A percentile compares a stretch with the other conserved stretches of the same genome.
Evolutionary conservation across 306 rosid genomes (phyloP).

Genomic region (Alnus rubra): DNA sequence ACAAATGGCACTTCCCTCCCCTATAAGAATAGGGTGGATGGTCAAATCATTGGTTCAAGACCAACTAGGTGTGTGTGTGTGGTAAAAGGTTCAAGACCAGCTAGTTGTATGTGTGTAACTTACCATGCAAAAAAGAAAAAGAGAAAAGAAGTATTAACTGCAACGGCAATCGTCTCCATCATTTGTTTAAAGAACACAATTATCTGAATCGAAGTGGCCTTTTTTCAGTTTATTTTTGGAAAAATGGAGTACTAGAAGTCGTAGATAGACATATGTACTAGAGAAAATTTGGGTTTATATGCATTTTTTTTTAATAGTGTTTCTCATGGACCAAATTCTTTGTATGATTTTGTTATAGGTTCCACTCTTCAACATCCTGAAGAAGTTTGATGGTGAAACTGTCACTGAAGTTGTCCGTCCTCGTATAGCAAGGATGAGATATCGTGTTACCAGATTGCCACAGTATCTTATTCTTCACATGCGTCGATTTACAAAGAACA

Average conservation of each 20-base stretch:
- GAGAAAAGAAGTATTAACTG: not conserved
- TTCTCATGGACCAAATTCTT: constrained; percentile 12
- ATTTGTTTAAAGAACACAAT: not conserved
- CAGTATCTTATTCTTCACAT: constrained; percentile 82
- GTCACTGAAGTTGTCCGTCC: constrained; percentile 95
- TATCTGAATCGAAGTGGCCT: not conserved
- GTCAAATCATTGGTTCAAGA: not conserved
- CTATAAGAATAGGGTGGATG: not conserved
- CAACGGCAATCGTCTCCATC: not conserved
- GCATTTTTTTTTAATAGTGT: constrained; percentile 1
- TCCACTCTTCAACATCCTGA: constrained; percentile 89
- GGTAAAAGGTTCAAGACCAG: not conserved
- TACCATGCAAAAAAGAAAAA: not conserved
- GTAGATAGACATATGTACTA: not conserved
- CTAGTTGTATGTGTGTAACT: not conserved
- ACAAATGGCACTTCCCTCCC: not conserved
- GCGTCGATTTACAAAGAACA: constrained; percentile 94
- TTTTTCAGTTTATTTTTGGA: not conserved
- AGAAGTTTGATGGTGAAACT: constrained; percentile 95
- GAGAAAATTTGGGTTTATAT: constrained; percentile 1
- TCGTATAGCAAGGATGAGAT: constrained; percentile 83
- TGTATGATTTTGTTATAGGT: constrained; percentile 51
- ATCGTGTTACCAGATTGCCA: constrained; percentile 85
- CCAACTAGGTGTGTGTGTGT: not conserved
- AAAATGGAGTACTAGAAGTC: not conserved